Conservation (phyloP, 2,329 filamentous ascomycete species). For the Alternaria atra region DNA sequence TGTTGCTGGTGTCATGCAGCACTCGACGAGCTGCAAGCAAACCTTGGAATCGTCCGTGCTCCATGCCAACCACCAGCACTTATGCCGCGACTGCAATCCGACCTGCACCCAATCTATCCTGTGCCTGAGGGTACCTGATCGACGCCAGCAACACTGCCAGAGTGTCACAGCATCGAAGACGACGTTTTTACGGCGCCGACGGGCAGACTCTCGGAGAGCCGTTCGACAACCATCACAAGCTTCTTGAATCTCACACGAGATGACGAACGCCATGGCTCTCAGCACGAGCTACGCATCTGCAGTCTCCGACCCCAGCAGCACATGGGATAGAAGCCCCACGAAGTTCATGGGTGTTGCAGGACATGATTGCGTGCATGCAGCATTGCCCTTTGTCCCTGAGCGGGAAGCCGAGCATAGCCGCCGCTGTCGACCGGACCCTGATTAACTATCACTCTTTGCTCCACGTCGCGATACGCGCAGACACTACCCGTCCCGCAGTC, state of each 20-base stretch:
- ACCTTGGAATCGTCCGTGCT: slow-evolving; percentile 24
- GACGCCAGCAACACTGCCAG: slow-evolving; percentile 13
- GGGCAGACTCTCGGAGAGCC: slow-evolving; percentile 9
- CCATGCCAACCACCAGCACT: slow-evolving; percentile 1
- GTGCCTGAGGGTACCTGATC: slow-evolving; percentile 11
- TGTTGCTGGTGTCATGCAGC: slow-evolving; percentile 28
- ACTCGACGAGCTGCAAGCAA: slow-evolving; percentile 12
- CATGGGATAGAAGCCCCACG: slow-evolving; percentile 14
- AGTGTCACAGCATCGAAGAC: slow-evolving; percentile 17
- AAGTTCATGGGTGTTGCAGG: slow-evolving; percentile 22
- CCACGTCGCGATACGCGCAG: slow-evolving; percentile 22
- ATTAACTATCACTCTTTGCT: slow-evolving; percentile 5
- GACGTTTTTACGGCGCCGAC: not conserved
- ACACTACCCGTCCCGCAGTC: not conserved
- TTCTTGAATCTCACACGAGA: not conserved
- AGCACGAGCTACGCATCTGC: slow-evolving; percentile 8
- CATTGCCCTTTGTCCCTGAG: slow-evolving; percentile 18
- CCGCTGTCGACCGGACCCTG: slow-evolving; percentile 20
- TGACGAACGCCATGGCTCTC: slow-evolving; percentile 9
- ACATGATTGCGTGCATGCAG: slow-evolving; percentile 30
- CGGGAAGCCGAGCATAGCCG: slow-evolving; percentile 32
- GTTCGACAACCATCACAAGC: slow-evolving; percentile 1
- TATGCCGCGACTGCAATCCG: not conserved
- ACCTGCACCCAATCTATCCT: slow-evolving; percentile 1
- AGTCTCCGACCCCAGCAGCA: slow-evolving; percentile 8